Evolutionary conservation across 192 early-diverging fungal genomes (phyloP).

Genomic region (Podila epigama): DNA sequence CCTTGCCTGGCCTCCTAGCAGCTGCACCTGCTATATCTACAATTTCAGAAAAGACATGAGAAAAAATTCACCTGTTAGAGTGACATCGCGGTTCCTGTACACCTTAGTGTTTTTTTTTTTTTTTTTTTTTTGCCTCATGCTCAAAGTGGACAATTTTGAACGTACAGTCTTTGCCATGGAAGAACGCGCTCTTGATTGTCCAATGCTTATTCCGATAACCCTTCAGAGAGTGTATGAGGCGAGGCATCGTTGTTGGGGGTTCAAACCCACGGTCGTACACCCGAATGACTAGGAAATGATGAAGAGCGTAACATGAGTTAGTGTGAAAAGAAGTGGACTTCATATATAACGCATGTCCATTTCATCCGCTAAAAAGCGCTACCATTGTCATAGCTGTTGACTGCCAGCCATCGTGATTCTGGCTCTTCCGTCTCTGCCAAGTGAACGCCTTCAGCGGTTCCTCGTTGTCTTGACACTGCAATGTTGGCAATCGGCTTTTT

Average conservation of each 20-base stretch:
- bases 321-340: not conserved
- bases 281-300: conserved; percentile 68
- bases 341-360: not conserved
- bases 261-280: conserved; percentile 91
- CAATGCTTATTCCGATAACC: conserved; percentile 95
- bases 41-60: not conserved
- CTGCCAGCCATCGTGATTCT: conserved; percentile 83
- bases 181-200: conserved; percentile 93
- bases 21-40: conserved; percentile 47
- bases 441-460: conserved; percentile 9
- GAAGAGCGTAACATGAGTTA: too few species aligned
- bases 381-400: conserved; percentile 95
- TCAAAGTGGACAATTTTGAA: not conserved
- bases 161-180: conserved; percentile 74
- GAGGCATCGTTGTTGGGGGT: conserved; percentile 71
- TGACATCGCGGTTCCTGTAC: not conserved
- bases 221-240: conserved; percentile 83
- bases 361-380: conserved; percentile 9
- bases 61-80: not conserved
- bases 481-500: conserved; percentile 84
- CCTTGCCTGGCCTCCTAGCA: conserved; percentile 27
- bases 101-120: too few species aligned
- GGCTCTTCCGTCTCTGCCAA: conserved; percentile 53
- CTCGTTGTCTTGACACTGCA: conserved; percentile 55
- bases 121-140: too few species aligned